Base-by-base conservation (phyloP, 2,329 filamentous ascomycete genomes). In the Coniochaeta hoffmannii region DNA sequence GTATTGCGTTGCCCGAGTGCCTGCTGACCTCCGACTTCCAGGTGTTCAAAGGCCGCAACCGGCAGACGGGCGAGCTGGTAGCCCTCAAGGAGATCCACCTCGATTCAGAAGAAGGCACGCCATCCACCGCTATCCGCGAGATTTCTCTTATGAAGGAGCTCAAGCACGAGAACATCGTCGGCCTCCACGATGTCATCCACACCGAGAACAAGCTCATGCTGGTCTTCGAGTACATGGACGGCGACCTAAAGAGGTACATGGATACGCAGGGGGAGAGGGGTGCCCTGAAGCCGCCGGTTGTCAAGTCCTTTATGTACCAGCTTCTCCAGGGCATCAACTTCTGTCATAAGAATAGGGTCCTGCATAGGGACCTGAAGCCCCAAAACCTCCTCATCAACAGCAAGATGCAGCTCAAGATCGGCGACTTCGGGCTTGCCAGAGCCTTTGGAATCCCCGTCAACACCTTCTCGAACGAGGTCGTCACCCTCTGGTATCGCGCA, bases 141-240 rank as follows among this genome's bases (percentile, higher is more conserved):
- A 99, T 99, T 66, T 97, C 92, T 1, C 81, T 99, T 56, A 97
- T 99, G 94, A 99, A 99, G 75, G 94, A 99, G 74, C 82, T 99
- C 62, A 97, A 97, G 74, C 94, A 99, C 73, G 92, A 97, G 71
- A 97, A 97, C 69, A 97, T 99, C 62, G 92, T 99, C 65, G 90
- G 88, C 57, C 85, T 99, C 5, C 90, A 97, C 80, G 94, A 99
- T 79, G 94, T 99, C 56, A 97, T 99, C 66, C 94, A 99, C 73
- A 99, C 94, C 57, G 94, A 99, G 77, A 99, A 97, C 76, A 99
- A 99, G 72, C 85, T 99, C 56, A 99, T 99, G 94, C 86, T 99
- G 38, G 94, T 99, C 10, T 99, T 99, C 65, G 94, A 99, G 72
- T 96, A 87, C 73, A 97, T 99, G 93, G 94, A 99, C 73, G 91